A percentile compares a stretch with the other conserved stretches of the same genome.
These are phyloP conservation scores for Strigomonas culicis DNA, from an alignment of 208 protist species.

Conservation along the genomic window DNA sequence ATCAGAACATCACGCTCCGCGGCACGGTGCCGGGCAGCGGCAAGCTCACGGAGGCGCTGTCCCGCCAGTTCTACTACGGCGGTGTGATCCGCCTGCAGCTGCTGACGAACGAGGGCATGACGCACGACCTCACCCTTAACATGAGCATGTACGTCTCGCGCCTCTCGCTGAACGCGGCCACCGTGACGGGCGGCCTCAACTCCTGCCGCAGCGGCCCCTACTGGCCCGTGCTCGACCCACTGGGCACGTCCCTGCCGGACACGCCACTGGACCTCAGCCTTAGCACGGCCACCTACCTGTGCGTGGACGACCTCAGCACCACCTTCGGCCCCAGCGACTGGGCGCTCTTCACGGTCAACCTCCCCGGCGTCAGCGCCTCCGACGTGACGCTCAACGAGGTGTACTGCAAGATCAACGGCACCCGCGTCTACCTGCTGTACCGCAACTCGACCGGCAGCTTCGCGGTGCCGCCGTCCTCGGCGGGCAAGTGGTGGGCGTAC, in stretches of 20 bases:
- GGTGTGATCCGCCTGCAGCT: constrained; percentile 55
- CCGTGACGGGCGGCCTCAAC: constrained; percentile 36
- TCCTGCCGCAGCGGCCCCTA: constrained; percentile 71
- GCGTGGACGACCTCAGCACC: constrained; percentile 65
- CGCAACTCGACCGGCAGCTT: constrained; percentile 43
- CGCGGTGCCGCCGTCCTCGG: constrained; percentile 22
- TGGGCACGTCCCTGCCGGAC: constrained; percentile 63
- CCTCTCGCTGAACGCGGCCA: constrained; percentile 42
- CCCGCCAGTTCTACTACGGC: constrained; percentile 55
- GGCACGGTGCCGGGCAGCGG: constrained; percentile 64
- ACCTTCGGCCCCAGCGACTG: constrained; percentile 80
- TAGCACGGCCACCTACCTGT: constrained; percentile 28
- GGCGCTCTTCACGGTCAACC: constrained; percentile 63
- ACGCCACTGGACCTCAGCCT: constrained; percentile 52
- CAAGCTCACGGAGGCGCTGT: constrained; percentile 27
- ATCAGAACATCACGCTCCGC: constrained; percentile 83
- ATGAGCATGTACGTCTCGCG: constrained; percentile 68
- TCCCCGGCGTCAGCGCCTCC: constrained; percentile 29
- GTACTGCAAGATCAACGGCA: constrained; percentile 38
- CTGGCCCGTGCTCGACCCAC: constrained; percentile 78
- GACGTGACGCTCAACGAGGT: constrained; percentile 47
- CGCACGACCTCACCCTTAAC: constrained; percentile 35
- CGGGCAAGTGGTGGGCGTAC: constrained; percentile 67
- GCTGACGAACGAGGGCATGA: constrained; percentile 52
- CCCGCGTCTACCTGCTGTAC: constrained; percentile 58